Evolutionary conservation across 805 yeast genomes (phyloP), one percentile per base, ranked within the genome.

Genomic region (Lipomyces sp.): DNA sequence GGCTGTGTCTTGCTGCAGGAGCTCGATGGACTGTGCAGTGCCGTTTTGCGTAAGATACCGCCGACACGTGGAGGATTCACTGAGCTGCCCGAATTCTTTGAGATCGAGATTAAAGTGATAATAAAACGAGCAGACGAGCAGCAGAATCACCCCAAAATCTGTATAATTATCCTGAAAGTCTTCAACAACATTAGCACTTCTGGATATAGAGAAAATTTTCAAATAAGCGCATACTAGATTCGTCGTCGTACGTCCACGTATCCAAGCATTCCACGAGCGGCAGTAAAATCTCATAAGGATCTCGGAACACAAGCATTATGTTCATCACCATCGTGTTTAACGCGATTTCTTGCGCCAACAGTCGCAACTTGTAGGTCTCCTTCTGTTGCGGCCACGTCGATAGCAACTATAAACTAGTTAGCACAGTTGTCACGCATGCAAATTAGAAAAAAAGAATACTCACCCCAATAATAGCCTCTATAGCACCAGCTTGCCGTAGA

Each of bases 101-200:
- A 48, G 33, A 70, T 50, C 14, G 66, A 58, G 29, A 72, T 61
- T 29, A 68, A 67, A 55, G 70, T 75, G 68, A 42, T 68, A 66
- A 6, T 66, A 66, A n/a, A 74, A 61, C 16, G 70, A 61, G 2
- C 71, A 59, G 7, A 81, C 58, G 36, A 82, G 70, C 34, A 82
- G 63, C 23, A 84, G 61, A 1, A 82, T 69, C 40, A 79, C 72
- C 0, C 95, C 89, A 64, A 83, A 82, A 35, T 85, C 81, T 1
- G 86, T 72, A 61, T 82, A 85, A 13, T 73, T 66, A 33, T 84
- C 93, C 64, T 83, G 88, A 55, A 77, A 78, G 57, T 79, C 57
- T 49, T 24, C 77, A 49, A 73, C 16, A 6, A 14, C 11, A 29
- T 38, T 18, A 39, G 37, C 42, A 11, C 6, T 18, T 11, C 14